Evolutionary conservation across 352 stramenopile genomes (phyloP), one percentile per base, ranked within the genome.

Genomic region (Phytophthora ohioensis): DNA sequence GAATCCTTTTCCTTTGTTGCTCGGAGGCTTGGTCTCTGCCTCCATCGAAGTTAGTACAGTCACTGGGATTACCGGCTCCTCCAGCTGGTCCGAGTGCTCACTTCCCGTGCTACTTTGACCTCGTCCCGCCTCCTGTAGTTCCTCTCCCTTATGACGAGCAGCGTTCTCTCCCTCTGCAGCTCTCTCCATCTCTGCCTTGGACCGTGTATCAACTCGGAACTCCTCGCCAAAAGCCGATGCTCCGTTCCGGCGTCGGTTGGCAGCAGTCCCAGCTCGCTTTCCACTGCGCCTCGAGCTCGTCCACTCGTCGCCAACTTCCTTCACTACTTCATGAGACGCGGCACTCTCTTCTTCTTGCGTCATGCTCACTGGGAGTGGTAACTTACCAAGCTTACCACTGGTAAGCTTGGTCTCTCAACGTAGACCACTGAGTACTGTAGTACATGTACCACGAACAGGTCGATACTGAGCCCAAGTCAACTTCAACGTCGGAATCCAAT

Each of bases 51-150:
- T 34, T 30, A 64, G 11, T 7, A 73, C 53, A 2, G 64, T 73
- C 39, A 73, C 57, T 46, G 64, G 64, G 9, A 77, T 73, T 34
- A 73, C 47, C 7, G 64, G 52, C 41, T 77, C 69, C 15, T 69
- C 53, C 34, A 47, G 34, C 10, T 77, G 51, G 6, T 69, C 59
- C 30, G 54, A 66, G 15, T 73, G 57, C 6, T 72, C 52, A 41
- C 57, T 73, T 1, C 31, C 42, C 2, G 49, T 57, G 13, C 52
- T 67, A 6, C 43, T 69, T 8, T 36, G 12, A 38, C 27, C 45
- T 47, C 58, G 39, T 46, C 53, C 31, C 15, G 48, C 21, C 4
- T 66, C 57, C 0, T 12, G 46, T 41, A 34, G 43, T 15, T 64
- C 52, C 21, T 65, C 52, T 2, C 7, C 30, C 5, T 52, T 57